Percentiles rank a stretch among this genome's conserved stretches.
Conservation (phyloP, 1,139 yeast species). For the Scheffersomyces illinoinensis region DNA sequence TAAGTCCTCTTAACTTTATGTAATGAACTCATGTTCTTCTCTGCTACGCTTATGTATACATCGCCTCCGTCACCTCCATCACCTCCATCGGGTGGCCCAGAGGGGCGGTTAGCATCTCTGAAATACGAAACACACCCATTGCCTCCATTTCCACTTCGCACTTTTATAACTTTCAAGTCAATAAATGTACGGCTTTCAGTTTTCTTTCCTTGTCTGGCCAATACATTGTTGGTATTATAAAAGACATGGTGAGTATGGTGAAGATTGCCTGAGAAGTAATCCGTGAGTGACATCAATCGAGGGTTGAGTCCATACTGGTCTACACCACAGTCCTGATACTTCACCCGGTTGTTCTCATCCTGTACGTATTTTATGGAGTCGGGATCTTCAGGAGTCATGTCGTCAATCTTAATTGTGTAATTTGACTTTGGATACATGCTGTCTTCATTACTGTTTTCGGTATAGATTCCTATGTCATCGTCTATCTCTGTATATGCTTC, state of each 20-base stretch:
- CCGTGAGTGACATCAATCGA: constrained; percentile 29
- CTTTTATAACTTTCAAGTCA: constrained; percentile 67
- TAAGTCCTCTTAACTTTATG: constrained; percentile 69
- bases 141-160: constrained; percentile 87
- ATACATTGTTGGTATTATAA: constrained; percentile 23
- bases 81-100: constrained; percentile 98
- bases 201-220: constrained; percentile 31
- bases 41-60: constrained; percentile 77
- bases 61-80: constrained; percentile 96
- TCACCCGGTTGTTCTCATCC: constrained; percentile 5
- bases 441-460: neutral
- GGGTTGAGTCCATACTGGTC: constrained; percentile 24
- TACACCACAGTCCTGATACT: constrained; percentile 19
- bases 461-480: neutral
- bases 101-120: constrained; percentile 78
- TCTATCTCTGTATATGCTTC: neutral
- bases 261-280: constrained; percentile 44
- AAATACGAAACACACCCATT: constrained; percentile 83
- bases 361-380: neutral
- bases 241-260: constrained; percentile 46
- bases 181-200: constrained; percentile 44
- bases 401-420: neutral
- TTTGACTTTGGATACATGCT: neutral
- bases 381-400: neutral
- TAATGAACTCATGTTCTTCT: constrained; percentile 60